phyloP scores from a whole-genome alignment of 2,329 filamentous ascomycete species.

The Xylaria sp. region DNA sequence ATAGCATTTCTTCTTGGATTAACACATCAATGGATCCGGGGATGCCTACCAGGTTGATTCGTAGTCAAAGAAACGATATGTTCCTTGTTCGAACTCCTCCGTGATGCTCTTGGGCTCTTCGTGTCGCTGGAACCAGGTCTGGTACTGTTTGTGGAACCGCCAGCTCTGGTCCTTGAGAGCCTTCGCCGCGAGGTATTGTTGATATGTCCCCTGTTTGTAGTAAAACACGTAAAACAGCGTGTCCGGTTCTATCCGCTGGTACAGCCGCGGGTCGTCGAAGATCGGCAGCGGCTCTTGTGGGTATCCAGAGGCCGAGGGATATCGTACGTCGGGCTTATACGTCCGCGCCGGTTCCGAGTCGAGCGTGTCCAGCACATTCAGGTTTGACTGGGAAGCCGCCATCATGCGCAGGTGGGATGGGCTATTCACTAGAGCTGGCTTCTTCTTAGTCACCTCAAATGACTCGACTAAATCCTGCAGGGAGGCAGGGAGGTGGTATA shows the following conservation, averaged over 20 bases:
- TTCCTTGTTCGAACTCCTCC: conserved; percentile 97
- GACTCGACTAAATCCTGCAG: conserved; percentile 89
- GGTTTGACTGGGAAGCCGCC: conserved; percentile 68
- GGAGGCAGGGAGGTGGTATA: conserved; percentile 89
- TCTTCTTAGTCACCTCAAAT: conserved; percentile 80
- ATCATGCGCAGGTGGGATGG: conserved; percentile 75
- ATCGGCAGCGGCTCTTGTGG: conserved; percentile 90
- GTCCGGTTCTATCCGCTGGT: conserved; percentile 88
- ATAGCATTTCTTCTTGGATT: too few species aligned
- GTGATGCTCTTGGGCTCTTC: conserved; percentile 99
- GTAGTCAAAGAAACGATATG: conserved; percentile 99
- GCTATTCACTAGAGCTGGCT: conserved; percentile 62
- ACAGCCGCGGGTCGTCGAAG: conserved; percentile 88
- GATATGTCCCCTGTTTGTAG: conserved; percentile 94
- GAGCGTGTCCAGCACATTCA: conserved; percentile 66
- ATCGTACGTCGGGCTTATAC: conserved; percentile 82
- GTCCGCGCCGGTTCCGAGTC: conserved; percentile 83
- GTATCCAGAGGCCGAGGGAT: conserved; percentile 77
- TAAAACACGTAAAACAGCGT: conserved; percentile 99
- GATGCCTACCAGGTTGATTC: conserved; percentile 90
- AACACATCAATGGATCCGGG: conserved; percentile 7
- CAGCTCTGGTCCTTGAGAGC: conserved; percentile 98
- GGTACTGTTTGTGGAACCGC: conserved; percentile 99
- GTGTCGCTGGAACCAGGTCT: conserved; percentile 98
- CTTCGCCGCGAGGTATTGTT: conserved; percentile 94